These are phyloP conservation scores for Neurospora terricola DNA, from an alignment of 495 filamentous ascomycete genomes.

Conservation along the genomic window DNA sequence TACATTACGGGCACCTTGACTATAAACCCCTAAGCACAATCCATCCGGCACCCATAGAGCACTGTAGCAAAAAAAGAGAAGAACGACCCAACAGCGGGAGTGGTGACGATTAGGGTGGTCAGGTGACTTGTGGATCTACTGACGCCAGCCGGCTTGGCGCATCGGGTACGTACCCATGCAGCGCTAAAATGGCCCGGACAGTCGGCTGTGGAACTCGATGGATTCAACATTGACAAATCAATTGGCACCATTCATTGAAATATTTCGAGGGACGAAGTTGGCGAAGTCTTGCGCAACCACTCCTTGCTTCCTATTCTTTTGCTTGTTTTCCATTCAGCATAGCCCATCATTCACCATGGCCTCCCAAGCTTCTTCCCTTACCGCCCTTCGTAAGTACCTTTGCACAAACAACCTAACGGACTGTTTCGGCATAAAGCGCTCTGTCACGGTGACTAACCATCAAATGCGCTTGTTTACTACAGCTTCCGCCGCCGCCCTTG, in stretches of 20 bases:
- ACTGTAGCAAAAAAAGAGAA: background rate
- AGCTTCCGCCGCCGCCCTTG: conserved; percentile 22
- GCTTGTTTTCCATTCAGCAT: background rate
- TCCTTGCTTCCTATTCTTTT: background rate
- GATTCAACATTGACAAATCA: background rate
- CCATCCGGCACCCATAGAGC: background rate
- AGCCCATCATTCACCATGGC: conserved; percentile 19
- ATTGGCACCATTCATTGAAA: background rate
- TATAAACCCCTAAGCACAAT: too few relatives aligned
- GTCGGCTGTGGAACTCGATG: background rate
- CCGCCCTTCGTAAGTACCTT: background rate
- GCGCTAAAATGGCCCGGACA: background rate
- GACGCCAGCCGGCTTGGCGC: conserved; percentile 18
- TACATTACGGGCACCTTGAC: too few relatives aligned
- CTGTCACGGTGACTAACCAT: background rate
- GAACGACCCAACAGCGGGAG: background rate
- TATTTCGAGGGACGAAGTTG: background rate
- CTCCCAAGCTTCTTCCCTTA: conserved; percentile 14
- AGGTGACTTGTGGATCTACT: conserved; percentile 10
- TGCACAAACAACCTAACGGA: background rate
- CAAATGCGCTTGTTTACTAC: background rate
- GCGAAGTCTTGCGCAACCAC: background rate
- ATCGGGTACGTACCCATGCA: background rate
- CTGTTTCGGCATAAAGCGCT: background rate
- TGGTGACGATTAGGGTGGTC: conserved; percentile 15